phyloP scores from a whole-genome alignment of 2,329 filamentous ascomycete genomes.

The Epicoccum sorghinum region DNA sequence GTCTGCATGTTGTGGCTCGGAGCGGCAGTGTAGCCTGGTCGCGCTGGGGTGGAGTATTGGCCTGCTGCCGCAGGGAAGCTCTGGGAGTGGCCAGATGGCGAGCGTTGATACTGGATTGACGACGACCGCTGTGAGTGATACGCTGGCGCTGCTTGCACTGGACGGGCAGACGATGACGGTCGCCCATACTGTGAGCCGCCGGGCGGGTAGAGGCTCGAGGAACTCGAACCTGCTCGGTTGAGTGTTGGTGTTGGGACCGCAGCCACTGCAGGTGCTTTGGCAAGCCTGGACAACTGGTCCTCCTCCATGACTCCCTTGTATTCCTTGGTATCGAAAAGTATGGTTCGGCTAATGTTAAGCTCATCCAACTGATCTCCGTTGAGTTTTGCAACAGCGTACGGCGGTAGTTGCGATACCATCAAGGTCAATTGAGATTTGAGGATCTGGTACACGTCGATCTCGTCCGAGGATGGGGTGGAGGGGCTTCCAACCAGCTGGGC shows the following conservation, averaged over 20 bases:
- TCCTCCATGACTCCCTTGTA: constrained; percentile 84
- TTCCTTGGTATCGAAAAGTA: constrained; percentile 74
- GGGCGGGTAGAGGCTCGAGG: constrained; percentile 38
- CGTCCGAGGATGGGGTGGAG: constrained; percentile 67
- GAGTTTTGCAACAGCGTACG: constrained; percentile 83
- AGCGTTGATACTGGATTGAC: constrained; percentile 45
- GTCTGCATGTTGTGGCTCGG: constrained; percentile 43
- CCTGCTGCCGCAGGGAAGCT: constrained; percentile 37
- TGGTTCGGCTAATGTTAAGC: constrained; percentile 78
- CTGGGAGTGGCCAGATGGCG: constrained; percentile 37
- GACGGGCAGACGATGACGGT: constrained; percentile 34
- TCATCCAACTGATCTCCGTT: constrained; percentile 86
- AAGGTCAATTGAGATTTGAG: constrained; percentile 76
- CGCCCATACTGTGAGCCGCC: constrained; percentile 41
- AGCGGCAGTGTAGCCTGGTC: constrained; percentile 34
- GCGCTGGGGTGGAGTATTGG: constrained; percentile 36
- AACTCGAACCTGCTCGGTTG: constrained; percentile 32
- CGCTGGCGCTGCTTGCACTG: constrained; percentile 37
- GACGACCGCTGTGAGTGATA: constrained; percentile 48
- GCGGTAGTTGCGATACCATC: constrained; percentile 77
- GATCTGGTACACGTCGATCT: constrained; percentile 69
- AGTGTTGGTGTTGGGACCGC: constrained; percentile 37
- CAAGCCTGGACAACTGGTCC: constrained; percentile 64
- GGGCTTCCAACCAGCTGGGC: constrained; percentile 60
- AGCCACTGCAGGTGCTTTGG: constrained; percentile 48